Evolutionary conservation across 2,329 filamentous ascomycete species (phyloP), one percentile per base, ranked within the genome.

Genomic region (Didymella pinodella): DNA sequence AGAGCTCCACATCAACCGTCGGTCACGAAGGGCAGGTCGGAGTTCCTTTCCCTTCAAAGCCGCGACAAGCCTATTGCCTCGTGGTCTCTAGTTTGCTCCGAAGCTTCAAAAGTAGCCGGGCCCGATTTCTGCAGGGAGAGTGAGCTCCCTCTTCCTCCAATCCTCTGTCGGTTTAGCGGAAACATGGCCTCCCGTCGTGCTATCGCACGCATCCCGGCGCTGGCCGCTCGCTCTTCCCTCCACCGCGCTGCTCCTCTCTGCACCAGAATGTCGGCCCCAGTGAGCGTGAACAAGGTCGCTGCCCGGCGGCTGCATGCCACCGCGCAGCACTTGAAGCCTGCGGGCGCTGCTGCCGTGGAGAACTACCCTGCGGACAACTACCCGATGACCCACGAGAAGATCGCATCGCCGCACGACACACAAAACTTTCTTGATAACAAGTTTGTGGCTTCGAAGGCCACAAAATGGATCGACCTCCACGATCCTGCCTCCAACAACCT

Each of bases 401-500:
- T 92, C 69, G 72, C 84, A 66, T 78, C 85, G 59, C 87, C 90
- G 36, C 79, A 84, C 68, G 86, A 93, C 75, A 94, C 91, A 14
- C 89, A 88, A 28, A 93, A 90, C 82, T 95, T 95, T 77, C 75
- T 95, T 67, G 86, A 95, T 83, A 95, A 95, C 80, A 80, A 90
- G 76, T 93, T 94, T 74, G 80, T 88, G 54, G 79, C 84, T 48
- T 93, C 90, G 18, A 79, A 84, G 70, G 83, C 91, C 28, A 84
- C 86, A 60, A 82, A 89, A 79, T 92, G 88, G 83, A 92, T 94
- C 75, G 90, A 93, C 71, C 81, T 95, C 65, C 82, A 91, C 78
- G 91, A 95, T 78, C 91, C 91, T 20, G 91, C 91, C 48, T 94
- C 91, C 69, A 94, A 93, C 82, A 90, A 93, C 79, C 85, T 94